Conservation (phyloP, 2,329 filamentous ascomycete genomes). For the Lasiodiplodia sp. region DNA sequence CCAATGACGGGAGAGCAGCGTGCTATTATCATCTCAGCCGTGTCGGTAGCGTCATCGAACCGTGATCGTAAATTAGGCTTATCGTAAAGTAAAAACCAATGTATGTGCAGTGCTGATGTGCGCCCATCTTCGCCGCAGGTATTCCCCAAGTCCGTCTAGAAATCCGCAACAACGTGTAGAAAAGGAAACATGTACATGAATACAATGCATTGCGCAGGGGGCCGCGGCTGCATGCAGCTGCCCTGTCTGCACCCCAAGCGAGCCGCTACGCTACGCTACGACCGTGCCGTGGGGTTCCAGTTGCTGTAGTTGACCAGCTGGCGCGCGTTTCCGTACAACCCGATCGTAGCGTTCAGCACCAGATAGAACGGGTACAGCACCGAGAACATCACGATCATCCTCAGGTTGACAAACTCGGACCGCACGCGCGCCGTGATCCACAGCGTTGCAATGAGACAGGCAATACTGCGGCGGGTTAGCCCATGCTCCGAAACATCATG, state of each 20-base stretch:
- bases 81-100: conserved; percentile 5
- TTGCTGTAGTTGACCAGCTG: conserved; percentile 55
- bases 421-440: conserved; percentile 56
- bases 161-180: conserved; percentile 6
- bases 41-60: background rate
- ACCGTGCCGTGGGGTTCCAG: conserved; percentile 57
- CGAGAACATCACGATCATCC: conserved; percentile 53
- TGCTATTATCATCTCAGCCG: conserved; percentile 2
- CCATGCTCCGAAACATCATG: conserved; percentile 14
- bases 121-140: background rate
- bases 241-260: background rate
- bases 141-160: conserved; percentile 7
- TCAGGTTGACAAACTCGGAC: conserved; percentile 54
- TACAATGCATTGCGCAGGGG: conserved; percentile 25
- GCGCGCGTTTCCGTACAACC: conserved; percentile 56
- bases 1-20: conserved; percentile 8
- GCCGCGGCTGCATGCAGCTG: conserved; percentile 11
- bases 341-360: conserved; percentile 53
- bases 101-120: conserved; percentile 11
- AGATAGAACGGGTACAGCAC: conserved; percentile 54
- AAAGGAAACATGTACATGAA: conserved; percentile 27
- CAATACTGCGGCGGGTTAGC: conserved; percentile 39
- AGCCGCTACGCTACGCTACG: conserved; percentile 32
- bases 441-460: conserved; percentile 54
- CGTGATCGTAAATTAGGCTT: conserved; percentile 16